Conservation (phyloP, 2,329 filamentous ascomycete genomes). For the Alternaria infectoria region DNA sequence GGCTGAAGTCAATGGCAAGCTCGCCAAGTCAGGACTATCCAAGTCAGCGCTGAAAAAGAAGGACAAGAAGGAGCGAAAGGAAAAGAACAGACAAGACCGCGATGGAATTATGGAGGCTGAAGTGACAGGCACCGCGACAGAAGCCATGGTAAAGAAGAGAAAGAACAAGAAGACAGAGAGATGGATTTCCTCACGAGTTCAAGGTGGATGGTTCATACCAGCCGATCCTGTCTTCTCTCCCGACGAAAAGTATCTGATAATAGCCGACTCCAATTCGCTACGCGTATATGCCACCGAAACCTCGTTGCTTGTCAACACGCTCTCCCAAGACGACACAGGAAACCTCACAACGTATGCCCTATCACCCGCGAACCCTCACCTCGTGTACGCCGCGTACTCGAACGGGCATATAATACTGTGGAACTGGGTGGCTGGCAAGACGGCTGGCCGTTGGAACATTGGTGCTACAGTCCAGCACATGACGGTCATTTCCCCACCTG, state of each 20-base stretch:
- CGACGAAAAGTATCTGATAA: slow-evolving; percentile 70
- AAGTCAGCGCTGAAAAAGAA: slow-evolving; percentile 10
- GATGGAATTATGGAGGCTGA: slow-evolving; percentile 1
- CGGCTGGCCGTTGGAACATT: slow-evolving; percentile 53
- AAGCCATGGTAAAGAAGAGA: slow-evolving; percentile 21
- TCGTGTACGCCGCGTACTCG: slow-evolving; percentile 61
- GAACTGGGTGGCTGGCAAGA: slow-evolving; percentile 62
- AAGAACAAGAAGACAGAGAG: slow-evolving; percentile 25
- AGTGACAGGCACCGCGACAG: neutral
- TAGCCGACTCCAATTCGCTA: slow-evolving; percentile 75
- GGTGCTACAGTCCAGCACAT: slow-evolving; percentile 45
- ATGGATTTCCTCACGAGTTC: slow-evolving; percentile 53
- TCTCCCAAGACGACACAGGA: slow-evolving; percentile 56
- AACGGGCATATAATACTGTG: slow-evolving; percentile 61
- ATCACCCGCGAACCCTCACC: slow-evolving; percentile 58
- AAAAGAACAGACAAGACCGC: slow-evolving; percentile 8
- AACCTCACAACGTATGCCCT: slow-evolving; percentile 59
- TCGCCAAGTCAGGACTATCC: slow-evolving; percentile 1
- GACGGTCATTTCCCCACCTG: slow-evolving; percentile 37
- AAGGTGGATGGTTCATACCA: slow-evolving; percentile 62
- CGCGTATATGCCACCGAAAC: slow-evolving; percentile 82
- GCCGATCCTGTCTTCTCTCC: slow-evolving; percentile 63
- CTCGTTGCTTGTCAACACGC: slow-evolving; percentile 78
- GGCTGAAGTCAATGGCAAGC: neutral
- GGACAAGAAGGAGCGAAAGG: slow-evolving; percentile 19